phyloP scores from a whole-genome alignment of 768 basidiomycete species.

The Tylopilus rubrobrunneus region DNA sequence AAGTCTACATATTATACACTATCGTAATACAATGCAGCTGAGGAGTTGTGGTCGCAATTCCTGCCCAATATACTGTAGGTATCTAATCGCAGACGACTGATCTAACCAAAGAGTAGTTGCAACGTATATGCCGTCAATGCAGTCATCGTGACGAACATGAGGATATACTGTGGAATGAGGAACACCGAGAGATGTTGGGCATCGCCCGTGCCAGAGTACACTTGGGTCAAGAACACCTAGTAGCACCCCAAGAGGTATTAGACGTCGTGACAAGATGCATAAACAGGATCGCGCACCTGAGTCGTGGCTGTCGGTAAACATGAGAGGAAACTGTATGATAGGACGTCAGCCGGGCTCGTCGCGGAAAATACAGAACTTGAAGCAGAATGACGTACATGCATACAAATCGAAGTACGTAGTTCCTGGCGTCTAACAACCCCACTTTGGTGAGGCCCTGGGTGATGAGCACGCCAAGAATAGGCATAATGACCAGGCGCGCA shows the following conservation, averaged over 20 bases:
- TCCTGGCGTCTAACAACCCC: constrained; percentile 45
- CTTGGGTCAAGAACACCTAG: constrained; percentile 61
- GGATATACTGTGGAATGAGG: constrained; percentile 53
- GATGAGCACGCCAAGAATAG: constrained; percentile 58
- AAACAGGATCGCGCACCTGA: constrained; percentile 37
- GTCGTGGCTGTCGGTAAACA: constrained; percentile 60
- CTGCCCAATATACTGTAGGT: too few species aligned
- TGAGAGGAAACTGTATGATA: constrained; percentile 45
- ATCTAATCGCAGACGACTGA: not conserved
- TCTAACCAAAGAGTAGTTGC: constrained; percentile 32
- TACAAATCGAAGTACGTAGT: constrained; percentile 47
- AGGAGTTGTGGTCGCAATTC: too few species aligned
- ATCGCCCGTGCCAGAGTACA: constrained; percentile 58
- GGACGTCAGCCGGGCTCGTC: not conserved
- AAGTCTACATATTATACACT: too few species aligned
- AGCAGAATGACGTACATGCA: constrained; percentile 35
- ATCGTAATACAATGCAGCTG: too few species aligned
- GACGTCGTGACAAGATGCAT: not conserved
- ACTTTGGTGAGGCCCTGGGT: constrained; percentile 44
- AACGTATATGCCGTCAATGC: constrained; percentile 36
- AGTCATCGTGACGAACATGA: constrained; percentile 39
- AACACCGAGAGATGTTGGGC: constrained; percentile 61
- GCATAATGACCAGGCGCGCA: constrained; percentile 53
- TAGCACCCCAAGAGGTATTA: not conserved
- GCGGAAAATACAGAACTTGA: not conserved